Evolutionary conservation across 768 basidiomycete species (phyloP).

Genomic region (Daedaleopsis nitida): DNA sequence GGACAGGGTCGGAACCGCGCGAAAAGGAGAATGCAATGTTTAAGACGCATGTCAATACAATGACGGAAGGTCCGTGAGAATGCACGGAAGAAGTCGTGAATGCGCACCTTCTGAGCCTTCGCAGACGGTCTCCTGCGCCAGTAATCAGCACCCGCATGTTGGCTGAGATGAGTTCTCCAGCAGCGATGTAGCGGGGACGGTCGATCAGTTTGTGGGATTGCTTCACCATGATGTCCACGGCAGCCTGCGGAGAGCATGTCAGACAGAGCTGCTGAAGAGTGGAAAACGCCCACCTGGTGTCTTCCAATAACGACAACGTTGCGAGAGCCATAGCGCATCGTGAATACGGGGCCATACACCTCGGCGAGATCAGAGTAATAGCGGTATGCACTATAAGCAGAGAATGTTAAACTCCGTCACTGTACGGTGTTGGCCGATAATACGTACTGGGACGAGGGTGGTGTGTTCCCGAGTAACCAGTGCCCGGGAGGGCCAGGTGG

Average conservation of each 20-base stretch:
- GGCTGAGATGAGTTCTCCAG: conserved; percentile 35
- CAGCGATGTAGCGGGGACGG: conserved; percentile 39
- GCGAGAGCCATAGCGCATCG: conserved; percentile 51
- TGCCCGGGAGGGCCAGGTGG: conserved; percentile 25
- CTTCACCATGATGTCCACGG: conserved; percentile 43
- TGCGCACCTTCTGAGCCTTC: conserved; percentile 23
- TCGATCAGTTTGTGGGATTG: conserved; percentile 37
- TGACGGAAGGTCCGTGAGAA: neutral
- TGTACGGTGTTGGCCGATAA: too few relatives aligned
- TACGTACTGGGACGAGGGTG: conserved; percentile 13
- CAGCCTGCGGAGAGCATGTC: conserved; percentile 27
- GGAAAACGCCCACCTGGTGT: conserved; percentile 15
- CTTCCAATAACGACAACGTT: conserved; percentile 49
- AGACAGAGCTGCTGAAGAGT: neutral
- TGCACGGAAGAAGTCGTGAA: conserved; percentile 18
- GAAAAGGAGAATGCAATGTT: neutral
- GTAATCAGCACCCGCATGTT: conserved; percentile 34
- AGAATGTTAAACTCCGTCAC: too few relatives aligned
- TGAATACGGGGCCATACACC: conserved; percentile 62
- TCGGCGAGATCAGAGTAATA: conserved; percentile 54
- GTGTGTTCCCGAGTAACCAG: conserved; percentile 22
- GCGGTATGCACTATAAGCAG: conserved; percentile 1
- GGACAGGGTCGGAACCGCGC: neutral
- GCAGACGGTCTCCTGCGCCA: conserved; percentile 33
- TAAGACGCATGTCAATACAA: neutral